Evolutionary conservation across 306 rosid genomes (phyloP).

Genomic region (Hippophae gyantsensis): DNA sequence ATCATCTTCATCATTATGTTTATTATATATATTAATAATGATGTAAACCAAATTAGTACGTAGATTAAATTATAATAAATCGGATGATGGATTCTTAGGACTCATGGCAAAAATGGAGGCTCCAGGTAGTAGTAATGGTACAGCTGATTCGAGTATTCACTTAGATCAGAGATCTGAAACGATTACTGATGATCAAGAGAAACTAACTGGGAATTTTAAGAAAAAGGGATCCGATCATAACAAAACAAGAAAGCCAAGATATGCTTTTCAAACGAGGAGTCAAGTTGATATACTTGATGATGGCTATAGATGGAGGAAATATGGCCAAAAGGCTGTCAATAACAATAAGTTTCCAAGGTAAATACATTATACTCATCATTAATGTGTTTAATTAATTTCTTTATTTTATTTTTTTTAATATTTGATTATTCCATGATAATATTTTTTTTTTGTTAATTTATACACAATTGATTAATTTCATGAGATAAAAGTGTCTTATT

Average conservation of each 20-base stretch:
- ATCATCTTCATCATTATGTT: neutral
- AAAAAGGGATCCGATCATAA: constrained; percentile 22
- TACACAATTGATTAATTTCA: no score
- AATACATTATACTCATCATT: neutral
- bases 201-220: neutral
- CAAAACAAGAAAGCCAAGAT: constrained; percentile 33
- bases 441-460: no score
- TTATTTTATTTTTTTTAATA: no score
- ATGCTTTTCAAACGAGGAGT: constrained; percentile 50
- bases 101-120: constrained; percentile 25
- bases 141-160: neutral
- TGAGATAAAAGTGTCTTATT: no score
- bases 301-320: constrained; percentile 50
- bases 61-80: neutral
- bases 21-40: neutral
- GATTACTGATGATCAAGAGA: constrained; percentile 1
- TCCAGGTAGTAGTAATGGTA: neutral
- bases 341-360: constrained; percentile 49
- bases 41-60: neutral
- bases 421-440: no score
- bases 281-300: constrained; percentile 52
- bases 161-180: neutral
- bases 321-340: constrained; percentile 51
- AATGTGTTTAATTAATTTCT: no score
- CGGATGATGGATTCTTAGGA: constrained; percentile 24